These are phyloP conservation scores for Pleurotus salmoneostramineus DNA, from an alignment of 768 basidiomycete genomes.

Conservation along the genomic window DNA sequence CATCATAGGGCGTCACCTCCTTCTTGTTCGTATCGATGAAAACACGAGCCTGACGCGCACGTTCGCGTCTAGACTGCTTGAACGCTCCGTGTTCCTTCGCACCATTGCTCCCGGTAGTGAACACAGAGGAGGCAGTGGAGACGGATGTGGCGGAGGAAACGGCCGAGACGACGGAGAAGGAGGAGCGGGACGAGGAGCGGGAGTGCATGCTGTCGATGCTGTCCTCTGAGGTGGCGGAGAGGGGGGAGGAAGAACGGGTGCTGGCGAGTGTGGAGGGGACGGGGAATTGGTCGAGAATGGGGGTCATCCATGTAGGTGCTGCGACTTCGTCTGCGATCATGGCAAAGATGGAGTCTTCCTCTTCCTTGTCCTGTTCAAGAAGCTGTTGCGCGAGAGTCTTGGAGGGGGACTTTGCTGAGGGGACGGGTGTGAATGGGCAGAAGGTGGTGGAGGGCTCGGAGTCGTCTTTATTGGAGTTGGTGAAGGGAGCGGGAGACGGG, in stretches of 20 bases:
- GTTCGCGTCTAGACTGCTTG: conserved; percentile 66
- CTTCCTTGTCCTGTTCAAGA: conserved; percentile 64
- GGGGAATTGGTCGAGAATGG: conserved; percentile 59
- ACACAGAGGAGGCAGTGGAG: conserved; percentile 28
- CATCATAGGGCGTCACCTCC: conserved; percentile 82
- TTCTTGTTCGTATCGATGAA: conserved; percentile 72
- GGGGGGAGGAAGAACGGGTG: conserved; percentile 50
- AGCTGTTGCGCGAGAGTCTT: conserved; percentile 77
- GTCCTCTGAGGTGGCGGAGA: conserved; percentile 50
- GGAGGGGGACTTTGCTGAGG: conserved; percentile 16
- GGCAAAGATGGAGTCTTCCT: conserved; percentile 69
- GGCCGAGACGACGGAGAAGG: conserved; percentile 51
- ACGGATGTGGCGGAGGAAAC: conserved; percentile 44
- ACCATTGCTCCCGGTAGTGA: conserved; percentile 14
- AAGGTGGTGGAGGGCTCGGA: conserved; percentile 3
- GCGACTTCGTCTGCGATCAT: conserved; percentile 71
- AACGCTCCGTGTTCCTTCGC: conserved; percentile 18
- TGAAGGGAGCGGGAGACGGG: conserved; percentile 21
- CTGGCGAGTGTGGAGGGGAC: conserved; percentile 20
- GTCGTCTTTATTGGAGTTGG: conserved; percentile 8
- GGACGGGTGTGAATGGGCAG: conserved; percentile 10
- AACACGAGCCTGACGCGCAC: conserved; percentile 63
- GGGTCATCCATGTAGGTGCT: conserved; percentile 67
- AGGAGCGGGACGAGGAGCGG: conserved; percentile 67
- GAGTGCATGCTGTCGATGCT: conserved; percentile 32